phyloP scores from a whole-genome alignment of 208 protist genomes.

The Trichomonas vaginalis region DNA sequence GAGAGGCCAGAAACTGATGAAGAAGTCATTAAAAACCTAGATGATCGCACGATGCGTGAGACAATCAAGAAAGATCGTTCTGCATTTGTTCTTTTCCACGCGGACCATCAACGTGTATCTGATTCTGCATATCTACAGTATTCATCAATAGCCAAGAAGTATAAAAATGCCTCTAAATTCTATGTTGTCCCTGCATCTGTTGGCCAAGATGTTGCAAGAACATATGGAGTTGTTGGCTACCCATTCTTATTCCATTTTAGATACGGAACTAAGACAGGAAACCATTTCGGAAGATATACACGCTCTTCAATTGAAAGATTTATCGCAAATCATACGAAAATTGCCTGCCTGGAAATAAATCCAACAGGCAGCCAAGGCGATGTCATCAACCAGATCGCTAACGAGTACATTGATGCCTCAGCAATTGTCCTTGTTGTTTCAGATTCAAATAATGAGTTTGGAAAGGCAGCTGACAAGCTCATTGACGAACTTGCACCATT shows the following conservation, averaged over 20 bases:
- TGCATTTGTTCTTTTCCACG: not conserved
- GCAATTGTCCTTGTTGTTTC: not conserved
- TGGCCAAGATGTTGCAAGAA: not conserved
- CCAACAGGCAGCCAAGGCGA: not conserved
- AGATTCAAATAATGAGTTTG: not conserved
- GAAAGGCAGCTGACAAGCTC: not conserved
- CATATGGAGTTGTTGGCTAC: not conserved
- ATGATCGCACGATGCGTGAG: not conserved
- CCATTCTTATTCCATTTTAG: not conserved
- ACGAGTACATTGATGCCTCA: not conserved
- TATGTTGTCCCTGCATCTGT: not conserved
- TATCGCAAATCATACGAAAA: not conserved
- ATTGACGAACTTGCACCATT: not conserved
- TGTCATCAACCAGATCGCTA: not conserved
- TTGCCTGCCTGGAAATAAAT: not conserved
- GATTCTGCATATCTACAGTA: not conserved
- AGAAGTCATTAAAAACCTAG: not conserved
- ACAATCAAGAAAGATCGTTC: not conserved
- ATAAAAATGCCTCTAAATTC: not conserved
- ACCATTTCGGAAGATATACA: not conserved
- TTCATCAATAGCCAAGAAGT: not conserved
- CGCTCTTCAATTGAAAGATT: not conserved
- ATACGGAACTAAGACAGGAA: not conserved
- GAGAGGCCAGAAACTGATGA: not conserved
- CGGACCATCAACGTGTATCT: not conserved